phyloP scores from a whole-genome alignment of 2,329 filamentous ascomycete species.

The Pseudocercospora eumusae region DNA sequence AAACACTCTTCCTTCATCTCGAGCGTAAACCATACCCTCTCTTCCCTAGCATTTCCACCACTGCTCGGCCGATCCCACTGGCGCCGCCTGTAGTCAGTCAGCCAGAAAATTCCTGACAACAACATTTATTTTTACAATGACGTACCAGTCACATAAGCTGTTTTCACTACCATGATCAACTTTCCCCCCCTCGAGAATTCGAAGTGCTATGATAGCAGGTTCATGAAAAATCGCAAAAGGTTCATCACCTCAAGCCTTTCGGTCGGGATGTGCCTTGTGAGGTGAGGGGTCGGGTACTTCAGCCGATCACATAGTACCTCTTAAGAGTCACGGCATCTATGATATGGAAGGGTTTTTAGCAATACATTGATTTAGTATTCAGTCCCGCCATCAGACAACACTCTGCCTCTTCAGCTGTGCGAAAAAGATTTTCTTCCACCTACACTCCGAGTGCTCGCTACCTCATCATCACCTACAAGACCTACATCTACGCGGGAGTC shows the following conservation, averaged over 20 bases:
- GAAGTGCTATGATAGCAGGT: no score
- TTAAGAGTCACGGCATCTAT: background rate
- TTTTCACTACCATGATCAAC: slow-evolving; percentile 17
- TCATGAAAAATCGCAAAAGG: no score
- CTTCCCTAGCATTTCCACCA: slow-evolving; percentile 37
- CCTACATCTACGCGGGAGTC: no score
- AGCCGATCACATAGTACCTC: background rate
- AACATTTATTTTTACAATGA: no score
- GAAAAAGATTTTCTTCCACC: no score
- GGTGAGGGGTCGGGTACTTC: background rate
- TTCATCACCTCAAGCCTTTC: no score
- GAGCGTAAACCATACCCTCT: slow-evolving; percentile 25
- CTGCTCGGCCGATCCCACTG: slow-evolving; percentile 42
- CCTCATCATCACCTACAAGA: no score
- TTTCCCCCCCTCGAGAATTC: no score
- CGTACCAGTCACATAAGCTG: slow-evolving; percentile 22
- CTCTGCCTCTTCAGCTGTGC: no score
- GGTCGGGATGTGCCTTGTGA: background rate
- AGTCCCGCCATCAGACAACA: background rate
- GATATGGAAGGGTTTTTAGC: no score
- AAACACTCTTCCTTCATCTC: background rate
- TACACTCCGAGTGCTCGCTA: no score
- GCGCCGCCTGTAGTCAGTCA: slow-evolving; percentile 18
- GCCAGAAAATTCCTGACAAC: background rate
- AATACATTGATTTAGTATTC: background rate